Evolutionary conservation across 345 rosid species (phyloP).

Genomic region (Moringa oleifera): DNA sequence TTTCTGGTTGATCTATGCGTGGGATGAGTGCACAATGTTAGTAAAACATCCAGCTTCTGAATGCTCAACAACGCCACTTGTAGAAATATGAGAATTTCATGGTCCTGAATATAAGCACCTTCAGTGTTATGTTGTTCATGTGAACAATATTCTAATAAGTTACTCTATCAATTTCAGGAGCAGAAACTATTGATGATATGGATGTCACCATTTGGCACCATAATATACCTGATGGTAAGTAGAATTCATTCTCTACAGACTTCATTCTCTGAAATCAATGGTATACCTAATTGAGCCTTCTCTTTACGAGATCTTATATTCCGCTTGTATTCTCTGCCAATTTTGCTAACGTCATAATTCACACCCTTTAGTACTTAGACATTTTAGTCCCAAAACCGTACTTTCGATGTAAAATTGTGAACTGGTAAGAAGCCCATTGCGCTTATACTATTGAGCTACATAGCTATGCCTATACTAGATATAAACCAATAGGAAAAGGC

Average conservation of each 20-base stretch:
- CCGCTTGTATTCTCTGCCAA: too few species aligned
- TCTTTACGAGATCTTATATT: too few species aligned
- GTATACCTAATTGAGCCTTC: not conserved
- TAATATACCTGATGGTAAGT: not conserved
- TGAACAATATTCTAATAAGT: not conserved
- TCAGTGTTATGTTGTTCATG: conserved; percentile 4
- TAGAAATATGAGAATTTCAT: conserved; percentile 21
- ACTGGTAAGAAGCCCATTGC: too few species aligned
- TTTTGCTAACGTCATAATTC: too few species aligned
- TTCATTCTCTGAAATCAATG: not conserved
- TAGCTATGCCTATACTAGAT: not conserved
- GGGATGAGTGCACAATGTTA: conserved; percentile 29
- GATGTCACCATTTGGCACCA: not conserved
- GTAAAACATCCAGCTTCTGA: conserved; percentile 40
- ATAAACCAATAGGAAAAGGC: too few species aligned
- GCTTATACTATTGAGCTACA: not conserved
- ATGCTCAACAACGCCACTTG: conserved; percentile 43
- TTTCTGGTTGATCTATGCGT: conserved; percentile 8
- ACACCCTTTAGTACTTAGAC: too few species aligned
- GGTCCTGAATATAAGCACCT: conserved; percentile 15
- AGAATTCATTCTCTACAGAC: not conserved
- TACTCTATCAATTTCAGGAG: not conserved
- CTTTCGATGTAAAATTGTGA: too few species aligned
- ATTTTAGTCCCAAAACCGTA: too few species aligned
- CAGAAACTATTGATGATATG: not conserved